Evolutionary conservation across 495 filamentous ascomycete species (phyloP).

Genomic region (Neurospora sp.): DNA sequence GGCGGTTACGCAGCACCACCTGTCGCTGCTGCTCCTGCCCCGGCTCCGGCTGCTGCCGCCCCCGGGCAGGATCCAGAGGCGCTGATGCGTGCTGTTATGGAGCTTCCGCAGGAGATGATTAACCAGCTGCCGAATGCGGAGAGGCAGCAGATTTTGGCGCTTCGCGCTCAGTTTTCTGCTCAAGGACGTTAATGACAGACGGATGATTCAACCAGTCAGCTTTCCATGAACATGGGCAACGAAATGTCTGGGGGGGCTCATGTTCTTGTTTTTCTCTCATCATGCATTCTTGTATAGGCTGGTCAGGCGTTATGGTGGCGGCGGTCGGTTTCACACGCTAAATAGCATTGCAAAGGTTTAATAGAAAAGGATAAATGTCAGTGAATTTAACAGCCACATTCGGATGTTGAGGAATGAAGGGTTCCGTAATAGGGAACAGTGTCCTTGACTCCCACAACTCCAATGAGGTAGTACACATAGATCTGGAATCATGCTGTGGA

Average conservation of each 20-base stretch:
- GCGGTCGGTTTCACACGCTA: background rate
- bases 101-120: conserved; percentile 63
- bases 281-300: background rate
- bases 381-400: background rate
- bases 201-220: background rate
- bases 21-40: conserved; percentile 17
- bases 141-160: conserved; percentile 63
- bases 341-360: background rate
- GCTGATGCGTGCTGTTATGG: conserved; percentile 65
- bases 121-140: conserved; percentile 63
- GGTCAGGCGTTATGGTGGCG: background rate
- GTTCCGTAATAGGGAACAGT: too few species aligned
- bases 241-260: background rate
- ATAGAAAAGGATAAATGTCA: background rate
- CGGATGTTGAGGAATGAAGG: too few species aligned
- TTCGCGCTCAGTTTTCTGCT: conserved; percentile 31
- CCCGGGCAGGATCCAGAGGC: conserved; percentile 49
- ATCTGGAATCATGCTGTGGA: too few species aligned
- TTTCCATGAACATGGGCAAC: background rate
- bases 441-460: too few species aligned
- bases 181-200: background rate
- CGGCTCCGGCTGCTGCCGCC: conserved; percentile 25
- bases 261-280: background rate
- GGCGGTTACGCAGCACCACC: too few species aligned
- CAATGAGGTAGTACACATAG: too few species aligned